Base-by-base conservation (phyloP, 306 rosid species). In the Castanea crenata region DNA sequence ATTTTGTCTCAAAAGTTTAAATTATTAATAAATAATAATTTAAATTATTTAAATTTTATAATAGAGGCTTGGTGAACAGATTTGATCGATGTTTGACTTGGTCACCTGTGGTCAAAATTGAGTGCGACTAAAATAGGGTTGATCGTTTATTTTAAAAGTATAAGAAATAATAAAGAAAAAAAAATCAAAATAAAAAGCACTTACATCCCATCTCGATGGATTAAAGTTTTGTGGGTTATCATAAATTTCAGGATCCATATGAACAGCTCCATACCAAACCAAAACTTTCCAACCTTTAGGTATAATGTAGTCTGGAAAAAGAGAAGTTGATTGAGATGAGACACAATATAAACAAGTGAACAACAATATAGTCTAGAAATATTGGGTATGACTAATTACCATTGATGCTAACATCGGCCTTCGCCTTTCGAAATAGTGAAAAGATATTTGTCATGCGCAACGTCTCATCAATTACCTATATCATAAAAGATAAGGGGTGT, bases 191-290 rank as follows among this genome's bases (percentile, higher is more conserved):
- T 23, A 63, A 62, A 11, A 15, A 13, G 4, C 23, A 64, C 84
- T 76, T 77, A 77, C 88, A 8, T 85, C 79, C 82, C 82, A 85
- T 85, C 88, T 85, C 0, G 79, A 74, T 4, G 88, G 88, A 56
- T 85, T 9, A 35, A 85, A 85, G 51, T 74, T 38, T 18, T 21
- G 61, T 41, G 88, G 87, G 55, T 85, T 78, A 6, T 59, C 64
- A 10, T 74, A 81, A 67, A 29, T 46, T 21, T 74, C 65, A 4
- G 85, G 78, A 14, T 85, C 83, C 82, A 85, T 73, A 78, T 85
- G 88, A 74, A 85, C 83, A 13, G 80, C 85, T 74, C 83, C 72
- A 3, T 51, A 18, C 85, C 85, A 85, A 21, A 63, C 73, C 15
- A 81, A 29, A 29, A 85, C 61, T 46, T 74, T 85, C 88, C 88